Evolutionary conservation across 2,329 filamentous ascomycete species (phyloP), one percentile per base, ranked within the genome.

Genomic region (Fusarium bactridioides): DNA sequence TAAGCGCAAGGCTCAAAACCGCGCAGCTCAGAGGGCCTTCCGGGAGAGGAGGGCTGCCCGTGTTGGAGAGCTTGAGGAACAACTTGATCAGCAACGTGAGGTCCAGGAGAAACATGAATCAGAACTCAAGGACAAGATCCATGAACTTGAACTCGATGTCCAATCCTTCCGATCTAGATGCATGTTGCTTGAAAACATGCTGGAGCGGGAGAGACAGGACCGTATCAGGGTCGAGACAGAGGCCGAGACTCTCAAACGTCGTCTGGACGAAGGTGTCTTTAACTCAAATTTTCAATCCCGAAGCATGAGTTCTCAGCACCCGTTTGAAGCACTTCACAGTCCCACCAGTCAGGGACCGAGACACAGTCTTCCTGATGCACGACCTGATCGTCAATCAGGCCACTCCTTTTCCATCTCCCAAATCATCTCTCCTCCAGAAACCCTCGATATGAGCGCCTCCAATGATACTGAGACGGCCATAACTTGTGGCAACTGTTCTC

Each of bases 1-100:
- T 47, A 97, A 97, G 84, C 90, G 96, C 74, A 97, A 98, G 85
- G 93, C 94, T 3, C 96, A 98, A 84, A 98, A 98, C 81, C 89
- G 96, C 67, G 93, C 94, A 51, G 95, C 95, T 7, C 95, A 98
- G 83, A 87, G 95, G 65, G 94, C 93, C 3, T 98, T 98, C 82
- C 89, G 95, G 38, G 94, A 97, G 82, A 88, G 95, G 64, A 90
- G 95, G 71, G 94, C 94, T 5, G 93, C 94, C 29, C 92, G 94
- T 43, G 93, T 98, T 11, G 91, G 92, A 43, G 95, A 92, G 79
- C 83, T 93, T 37, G 90, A 93, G 80, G 89, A 91, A 74, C 88
- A 91, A 77, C 83, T 93, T 11, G 89, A 91, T 8, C 87, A 90
- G 67, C 84, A 89, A 50, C 89, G 87, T 75, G 87, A 88, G 44